Evolutionary conservation across 768 basidiomycete genomes (phyloP), one percentile per base, ranked within the genome.

Genomic region (Lanmaoa pseudosensibilis): DNA sequence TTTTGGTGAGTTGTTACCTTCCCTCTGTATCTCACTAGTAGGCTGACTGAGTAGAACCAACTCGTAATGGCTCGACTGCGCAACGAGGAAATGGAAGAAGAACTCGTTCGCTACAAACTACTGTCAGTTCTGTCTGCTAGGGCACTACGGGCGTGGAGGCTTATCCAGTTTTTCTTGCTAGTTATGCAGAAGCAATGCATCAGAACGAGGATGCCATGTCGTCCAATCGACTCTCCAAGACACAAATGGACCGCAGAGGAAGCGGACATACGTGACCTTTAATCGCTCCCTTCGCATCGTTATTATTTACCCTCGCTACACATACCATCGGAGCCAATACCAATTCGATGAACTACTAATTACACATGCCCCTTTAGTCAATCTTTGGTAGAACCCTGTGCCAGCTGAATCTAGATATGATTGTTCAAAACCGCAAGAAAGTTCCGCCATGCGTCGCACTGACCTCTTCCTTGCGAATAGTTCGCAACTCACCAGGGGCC

Each of bases 61-160:
- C 82, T 98, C 4, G 97, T 98, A 4, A 92, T 87, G 77, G 81
- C 87, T 55, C 84, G 94, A 50, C 75, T 98, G 39, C 85, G 87
- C 57, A 91, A 92, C 62, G 96, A 99, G 69, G 94, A 98, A 69
- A 79, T 96, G 57, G 97, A 98, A 71, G 82, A 86, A 55, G 93
- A 98, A 70, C 83, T 99, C 18, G 95, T 99, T 38, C 85, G 90
- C 40, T 98, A 97, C 75, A 97, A 97, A 74, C 76, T 97, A 44
- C 70, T 96, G 91, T 94, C 30, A 36, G 58, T 58, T 27, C 19
- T 44, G 10, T 49, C 18, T 46, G 10, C 18, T 23, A 10, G 18
- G 2, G 19, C 15, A 45, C 8, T 39, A 9, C 30, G 7, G 6
- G n/a, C 21, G 19, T 11, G 2, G 2, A 27, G 23, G 21, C 48